Conservation (phyloP, 2,329 filamentous ascomycete species). For the Cryphonectria radicalis region DNA sequence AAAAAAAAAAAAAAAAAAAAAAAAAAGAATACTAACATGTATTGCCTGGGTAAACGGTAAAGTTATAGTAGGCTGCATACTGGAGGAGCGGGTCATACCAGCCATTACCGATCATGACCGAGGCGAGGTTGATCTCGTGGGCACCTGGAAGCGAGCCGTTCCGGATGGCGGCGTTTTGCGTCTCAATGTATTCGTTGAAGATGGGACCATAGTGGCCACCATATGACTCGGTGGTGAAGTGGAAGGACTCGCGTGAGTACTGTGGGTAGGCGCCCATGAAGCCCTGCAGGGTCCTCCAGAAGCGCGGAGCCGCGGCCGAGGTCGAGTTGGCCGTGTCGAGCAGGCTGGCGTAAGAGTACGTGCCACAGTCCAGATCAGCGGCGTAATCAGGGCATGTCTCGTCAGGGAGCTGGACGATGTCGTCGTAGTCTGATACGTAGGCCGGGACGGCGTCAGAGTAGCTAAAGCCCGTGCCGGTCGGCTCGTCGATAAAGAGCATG, state of each 20-base stretch:
- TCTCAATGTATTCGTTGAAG: conserved; percentile 54
- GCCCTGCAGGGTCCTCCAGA: conserved; percentile 65
- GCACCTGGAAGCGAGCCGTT: conserved; percentile 40
- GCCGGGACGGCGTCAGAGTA: conserved; percentile 44
- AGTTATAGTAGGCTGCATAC: conserved; percentile 63
- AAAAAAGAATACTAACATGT: conserved; percentile 36
- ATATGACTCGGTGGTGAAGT: conserved; percentile 61
- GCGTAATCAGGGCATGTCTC: conserved; percentile 56
- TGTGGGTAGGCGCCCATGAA: conserved; percentile 65
- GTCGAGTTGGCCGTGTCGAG: conserved; percentile 62
- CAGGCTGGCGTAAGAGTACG: conserved; percentile 54
- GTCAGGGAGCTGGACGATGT: conserved; percentile 49
- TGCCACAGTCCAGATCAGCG: conserved; percentile 51
- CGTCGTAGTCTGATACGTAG: conserved; percentile 34
- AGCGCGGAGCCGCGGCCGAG: conserved; percentile 56
- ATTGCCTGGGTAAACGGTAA: conserved; percentile 58
- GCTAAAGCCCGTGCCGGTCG: conserved; percentile 64
- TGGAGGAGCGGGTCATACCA: conserved; percentile 62
- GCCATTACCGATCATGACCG: conserved; percentile 60
- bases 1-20: not conserved
- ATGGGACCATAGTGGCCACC: conserved; percentile 63
- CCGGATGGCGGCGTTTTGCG: conserved; percentile 47
- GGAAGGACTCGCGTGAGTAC: conserved; percentile 53
- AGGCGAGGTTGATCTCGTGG: conserved; percentile 52
- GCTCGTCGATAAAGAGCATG: conserved; percentile 65